phyloP scores from a whole-genome alignment of 2,329 filamentous ascomycete species.

The Coccinonectria pachysandricola region DNA sequence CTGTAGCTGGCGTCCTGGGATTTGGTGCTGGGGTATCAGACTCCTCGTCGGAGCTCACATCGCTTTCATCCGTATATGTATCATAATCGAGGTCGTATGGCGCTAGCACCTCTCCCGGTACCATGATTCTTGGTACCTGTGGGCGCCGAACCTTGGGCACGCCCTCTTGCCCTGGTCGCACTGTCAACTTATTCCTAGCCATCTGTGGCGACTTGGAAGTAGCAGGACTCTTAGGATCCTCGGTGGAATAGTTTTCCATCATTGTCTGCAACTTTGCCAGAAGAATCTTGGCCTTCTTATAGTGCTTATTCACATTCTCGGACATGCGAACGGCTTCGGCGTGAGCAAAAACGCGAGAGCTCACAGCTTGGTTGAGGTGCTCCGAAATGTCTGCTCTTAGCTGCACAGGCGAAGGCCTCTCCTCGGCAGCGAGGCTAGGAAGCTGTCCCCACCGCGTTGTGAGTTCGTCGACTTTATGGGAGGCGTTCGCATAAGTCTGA shows the following conservation, averaged over 20 bases:
- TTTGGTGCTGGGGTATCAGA: slow-evolving; percentile 29
- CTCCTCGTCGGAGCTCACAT: slow-evolving; percentile 42
- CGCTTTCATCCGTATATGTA: slow-evolving; percentile 42
- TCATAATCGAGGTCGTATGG: slow-evolving; percentile 57
- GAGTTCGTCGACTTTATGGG: slow-evolving; percentile 43
- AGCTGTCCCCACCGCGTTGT: slow-evolving; percentile 47
- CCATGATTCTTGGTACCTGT: slow-evolving; percentile 47
- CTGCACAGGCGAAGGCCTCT: slow-evolving; percentile 37
- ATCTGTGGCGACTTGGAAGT: slow-evolving; percentile 44
- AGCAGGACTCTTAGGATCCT: slow-evolving; percentile 42
- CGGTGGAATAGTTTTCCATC: slow-evolving; percentile 48
- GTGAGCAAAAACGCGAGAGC: slow-evolving; percentile 46
- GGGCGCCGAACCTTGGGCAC: slow-evolving; percentile 37
- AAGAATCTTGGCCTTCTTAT: slow-evolving; percentile 48
- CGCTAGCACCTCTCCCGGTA: slow-evolving; percentile 55
- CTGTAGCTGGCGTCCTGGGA: slow-evolving; percentile 25
- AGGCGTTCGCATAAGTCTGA: slow-evolving; percentile 45
- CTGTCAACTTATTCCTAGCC: slow-evolving; percentile 36
- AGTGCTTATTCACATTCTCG: slow-evolving; percentile 53
- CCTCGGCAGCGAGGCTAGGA: slow-evolving; percentile 35
- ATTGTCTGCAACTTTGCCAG: slow-evolving; percentile 49
- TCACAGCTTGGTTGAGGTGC: slow-evolving; percentile 42
- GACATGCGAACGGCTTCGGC: slow-evolving; percentile 54
- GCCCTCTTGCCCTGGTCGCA: slow-evolving; percentile 33
- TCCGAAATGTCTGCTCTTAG: slow-evolving; percentile 52